Conservation (phyloP, 306 rosid species). For the Vicia faba region DNA sequence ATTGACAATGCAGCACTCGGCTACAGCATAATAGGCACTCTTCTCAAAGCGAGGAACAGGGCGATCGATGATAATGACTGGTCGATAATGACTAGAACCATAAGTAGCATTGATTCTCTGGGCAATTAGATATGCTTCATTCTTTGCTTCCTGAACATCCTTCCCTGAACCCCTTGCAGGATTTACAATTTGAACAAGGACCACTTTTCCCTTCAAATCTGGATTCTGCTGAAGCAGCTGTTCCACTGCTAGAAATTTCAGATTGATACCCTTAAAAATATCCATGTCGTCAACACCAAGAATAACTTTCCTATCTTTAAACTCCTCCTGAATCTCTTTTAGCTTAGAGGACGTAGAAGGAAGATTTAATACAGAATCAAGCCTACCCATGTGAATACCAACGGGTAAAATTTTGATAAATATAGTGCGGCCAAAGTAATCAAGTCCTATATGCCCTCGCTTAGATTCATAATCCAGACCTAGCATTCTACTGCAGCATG, state of each 20-base stretch:
- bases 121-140: constrained; percentile 61
- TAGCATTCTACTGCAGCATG: constrained; percentile 95
- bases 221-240: constrained; percentile 73
- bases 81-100: constrained; percentile 61
- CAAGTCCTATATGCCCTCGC: constrained; percentile 90
- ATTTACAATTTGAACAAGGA: constrained; percentile 79
- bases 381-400: constrained; percentile 86
- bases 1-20: constrained; percentile 88
- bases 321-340: constrained; percentile 68
- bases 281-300: constrained; percentile 89
- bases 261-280: constrained; percentile 81
- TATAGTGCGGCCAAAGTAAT: constrained; percentile 83
- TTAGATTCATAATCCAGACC: constrained; percentile 89
- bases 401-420: constrained; percentile 83
- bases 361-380: constrained; percentile 71
- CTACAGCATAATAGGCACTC: constrained; percentile 77
- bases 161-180: constrained; percentile 89
- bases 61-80: constrained; percentile 71
- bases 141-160: constrained; percentile 78
- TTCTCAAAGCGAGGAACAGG: constrained; percentile 79
- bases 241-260: constrained; percentile 76
- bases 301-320: constrained; percentile 58
- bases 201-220: constrained; percentile 58
- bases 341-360: constrained; percentile 61
- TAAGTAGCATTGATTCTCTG: constrained; percentile 61